A percentile compares a stretch with the other conserved stretches of the same genome.
Conservation (phyloP, 257 asterid species). For the Nicotiana benthamiana region DNA sequence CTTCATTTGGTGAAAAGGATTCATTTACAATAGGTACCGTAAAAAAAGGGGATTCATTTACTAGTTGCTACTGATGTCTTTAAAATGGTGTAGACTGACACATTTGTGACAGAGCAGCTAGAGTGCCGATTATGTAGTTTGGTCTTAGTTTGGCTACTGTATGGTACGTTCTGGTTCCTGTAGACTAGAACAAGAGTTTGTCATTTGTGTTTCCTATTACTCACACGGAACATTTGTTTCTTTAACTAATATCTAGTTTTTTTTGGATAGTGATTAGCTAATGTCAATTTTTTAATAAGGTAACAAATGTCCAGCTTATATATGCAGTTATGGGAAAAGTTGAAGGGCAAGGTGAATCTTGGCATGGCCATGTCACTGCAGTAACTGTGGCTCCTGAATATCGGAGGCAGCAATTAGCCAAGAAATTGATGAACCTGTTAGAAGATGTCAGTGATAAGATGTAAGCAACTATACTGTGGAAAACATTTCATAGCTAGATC, state of each 20-base stretch:
- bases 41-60: neutral
- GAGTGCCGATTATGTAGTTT: neutral
- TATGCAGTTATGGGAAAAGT: slow-evolving; percentile 93
- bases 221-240: neutral
- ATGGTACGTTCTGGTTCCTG: neutral
- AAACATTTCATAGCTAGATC: neutral
- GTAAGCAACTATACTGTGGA: slow-evolving; percentile 20
- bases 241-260: neutral
- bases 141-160: neutral
- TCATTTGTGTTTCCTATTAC: neutral
- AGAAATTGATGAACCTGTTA: slow-evolving; percentile 84
- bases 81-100: neutral
- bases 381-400: slow-evolving; percentile 88
- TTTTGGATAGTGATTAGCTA: too few species aligned
- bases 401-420: slow-evolving; percentile 90
- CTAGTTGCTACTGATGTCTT: neutral
- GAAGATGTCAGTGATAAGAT: slow-evolving; percentile 90
- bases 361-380: slow-evolving; percentile 98
- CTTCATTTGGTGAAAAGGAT: neutral
- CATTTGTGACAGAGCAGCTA: neutral
- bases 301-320: neutral
- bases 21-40: neutral
- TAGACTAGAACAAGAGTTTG: neutral
- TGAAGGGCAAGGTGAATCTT: slow-evolving; percentile 98
- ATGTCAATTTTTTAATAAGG: neutral